Evolutionary conservation across 129 eudicot genomes (phyloP), one percentile per base, ranked within the genome.

Genomic region (Glebionis coronaria): DNA sequence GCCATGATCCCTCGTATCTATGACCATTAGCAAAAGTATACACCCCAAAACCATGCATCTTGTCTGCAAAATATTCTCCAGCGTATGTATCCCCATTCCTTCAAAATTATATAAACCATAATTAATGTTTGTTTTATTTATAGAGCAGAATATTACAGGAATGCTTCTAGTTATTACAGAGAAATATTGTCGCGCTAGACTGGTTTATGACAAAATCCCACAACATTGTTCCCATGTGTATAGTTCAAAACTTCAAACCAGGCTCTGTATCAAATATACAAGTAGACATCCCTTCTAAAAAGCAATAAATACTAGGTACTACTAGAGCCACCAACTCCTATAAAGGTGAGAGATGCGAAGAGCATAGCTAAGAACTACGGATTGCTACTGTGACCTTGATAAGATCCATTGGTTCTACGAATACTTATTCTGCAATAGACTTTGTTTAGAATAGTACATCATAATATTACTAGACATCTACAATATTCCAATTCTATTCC

Each of bases 21-120:
- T 93, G 98, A 4, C 95, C 97, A 73, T 88, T 88, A 29, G 92
- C 97, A 75, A 93, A 93, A 56, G 67, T 70, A 75, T 93, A 93
- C 3, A 93, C 88, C 44, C 98, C 98, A 75, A 93, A 89, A n/a
- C 98, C 98, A 69, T 92, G 98, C 96, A 88, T 92, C 79, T 88
- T 92, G 74, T 92, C 98, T 3, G 98, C 98, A 83, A 92, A 92
- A 76, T 92, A 92, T 68, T 92, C 98, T 59, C 98, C 98, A 56
- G 98, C 92, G 71, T 84, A 93, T 23, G 80, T 74, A 71, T 93
- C 98, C 52, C 95, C 97, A 61, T 93, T 93, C 78, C 98, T 85
- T 68, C 74, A 52, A 9, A 65, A 66, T 23, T 9, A 44, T 23
- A 57, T 21, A 27, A 3, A 25, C 13, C 63, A 23, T 28, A 10